Conservation (phyloP, 495 filamentous ascomycete species). For the Friedmanniomyces simplex region DNA sequence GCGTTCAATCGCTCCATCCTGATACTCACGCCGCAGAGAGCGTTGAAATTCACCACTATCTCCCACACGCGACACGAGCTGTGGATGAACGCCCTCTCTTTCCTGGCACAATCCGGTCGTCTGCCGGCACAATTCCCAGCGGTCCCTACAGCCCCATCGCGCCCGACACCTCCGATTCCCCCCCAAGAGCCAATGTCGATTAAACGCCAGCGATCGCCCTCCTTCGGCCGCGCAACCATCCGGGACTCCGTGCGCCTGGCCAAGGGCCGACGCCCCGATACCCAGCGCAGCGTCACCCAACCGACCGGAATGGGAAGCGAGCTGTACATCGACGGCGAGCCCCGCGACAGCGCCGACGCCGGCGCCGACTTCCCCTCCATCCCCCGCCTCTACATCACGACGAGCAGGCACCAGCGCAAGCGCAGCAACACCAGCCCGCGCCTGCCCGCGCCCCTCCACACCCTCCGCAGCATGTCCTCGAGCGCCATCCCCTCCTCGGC, state of each 20-base stretch:
- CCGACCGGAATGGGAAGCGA: slow-evolving; percentile 9
- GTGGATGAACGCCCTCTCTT: slow-evolving; percentile 89
- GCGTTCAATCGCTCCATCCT: slow-evolving; percentile 90
- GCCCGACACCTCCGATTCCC: neutral
- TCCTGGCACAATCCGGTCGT: slow-evolving; percentile 58
- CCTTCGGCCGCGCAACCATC: slow-evolving; percentile 53
- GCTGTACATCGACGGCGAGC: neutral
- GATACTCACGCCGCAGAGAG: slow-evolving; percentile 84
- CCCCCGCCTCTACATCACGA: slow-evolving; percentile 52
- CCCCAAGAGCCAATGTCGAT: slow-evolving; percentile 40
- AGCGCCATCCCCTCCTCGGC: slow-evolving; percentile 25
- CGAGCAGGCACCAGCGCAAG: slow-evolving; percentile 57
- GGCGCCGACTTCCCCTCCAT: slow-evolving; percentile 75
- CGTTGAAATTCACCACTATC: slow-evolving; percentile 87
- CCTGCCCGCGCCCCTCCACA: slow-evolving; percentile 19
- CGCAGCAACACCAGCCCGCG: slow-evolving; percentile 53
- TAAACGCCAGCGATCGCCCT: slow-evolving; percentile 31
- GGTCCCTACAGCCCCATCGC: neutral
- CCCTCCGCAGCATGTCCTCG: slow-evolving; percentile 25
- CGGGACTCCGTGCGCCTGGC: slow-evolving; percentile 86
- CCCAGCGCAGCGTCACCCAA: slow-evolving; percentile 2
- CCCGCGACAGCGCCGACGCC: slow-evolving; percentile 29
- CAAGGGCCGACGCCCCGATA: slow-evolving; percentile 48
- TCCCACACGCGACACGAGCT: slow-evolving; percentile 81
- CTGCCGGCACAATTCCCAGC: slow-evolving; percentile 8